These are phyloP conservation scores for Pezicula carpinea DNA, from an alignment of 2,329 filamentous ascomycete genomes.

Conservation along the genomic window DNA sequence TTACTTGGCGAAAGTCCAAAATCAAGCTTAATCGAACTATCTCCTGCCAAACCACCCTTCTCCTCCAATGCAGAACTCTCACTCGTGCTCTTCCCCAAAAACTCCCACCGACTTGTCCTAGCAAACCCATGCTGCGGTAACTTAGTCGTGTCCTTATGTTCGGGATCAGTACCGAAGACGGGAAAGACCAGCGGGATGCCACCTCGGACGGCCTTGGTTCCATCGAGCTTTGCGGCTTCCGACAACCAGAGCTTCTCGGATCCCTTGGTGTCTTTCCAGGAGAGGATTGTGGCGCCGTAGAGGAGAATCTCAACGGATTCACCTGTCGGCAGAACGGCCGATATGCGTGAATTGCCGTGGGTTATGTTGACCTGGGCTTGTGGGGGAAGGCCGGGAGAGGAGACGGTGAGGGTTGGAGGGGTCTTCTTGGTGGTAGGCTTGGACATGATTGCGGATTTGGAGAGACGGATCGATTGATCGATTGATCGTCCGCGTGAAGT, in stretches of 20 bases:
- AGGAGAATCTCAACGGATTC: constrained; percentile 83
- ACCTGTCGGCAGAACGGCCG: constrained; percentile 77
- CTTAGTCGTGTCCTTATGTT: constrained; percentile 69
- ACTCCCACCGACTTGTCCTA: constrained; percentile 86
- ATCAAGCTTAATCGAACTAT: constrained; percentile 83
- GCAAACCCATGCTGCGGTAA: constrained; percentile 96
- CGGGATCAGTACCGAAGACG: constrained; percentile 79
- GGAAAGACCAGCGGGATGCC: constrained; percentile 93
- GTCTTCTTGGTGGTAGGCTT: constrained; percentile 1
- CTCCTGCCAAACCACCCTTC: constrained; percentile 34
- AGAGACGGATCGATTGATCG: too few relatives aligned
- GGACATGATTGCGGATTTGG: neutral
- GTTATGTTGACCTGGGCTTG: constrained; percentile 72
- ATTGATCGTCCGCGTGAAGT: too few relatives aligned
- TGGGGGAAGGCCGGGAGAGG: constrained; percentile 63
- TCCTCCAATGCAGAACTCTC: constrained; percentile 41
- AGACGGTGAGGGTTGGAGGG: constrained; percentile 1
- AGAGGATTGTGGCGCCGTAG: constrained; percentile 87
- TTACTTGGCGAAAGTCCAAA: constrained; percentile 79
- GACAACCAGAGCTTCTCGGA: constrained; percentile 85
- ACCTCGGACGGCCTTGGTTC: constrained; percentile 83
- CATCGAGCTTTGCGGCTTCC: constrained; percentile 75
- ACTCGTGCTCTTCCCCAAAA: constrained; percentile 79
- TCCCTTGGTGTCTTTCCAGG: constrained; percentile 80
- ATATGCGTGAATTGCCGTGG: constrained; percentile 65